These are phyloP conservation scores for Aegilops bicornis DNA, from an alignment of 176 grass and related monocot genomes.

Conservation along the genomic window DNA sequence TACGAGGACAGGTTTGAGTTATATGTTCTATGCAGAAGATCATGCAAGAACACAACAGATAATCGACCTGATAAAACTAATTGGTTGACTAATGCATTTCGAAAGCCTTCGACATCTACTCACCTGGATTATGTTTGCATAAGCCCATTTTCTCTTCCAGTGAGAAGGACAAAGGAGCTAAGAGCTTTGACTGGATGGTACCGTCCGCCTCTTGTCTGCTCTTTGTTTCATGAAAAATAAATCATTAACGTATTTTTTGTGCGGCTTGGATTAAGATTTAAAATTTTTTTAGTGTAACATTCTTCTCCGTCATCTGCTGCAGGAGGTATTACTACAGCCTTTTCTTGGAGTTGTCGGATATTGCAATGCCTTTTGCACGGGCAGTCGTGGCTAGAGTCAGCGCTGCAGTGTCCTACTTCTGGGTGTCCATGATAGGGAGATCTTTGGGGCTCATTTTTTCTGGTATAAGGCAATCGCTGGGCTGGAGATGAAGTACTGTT, in stretches of 20 bases:
- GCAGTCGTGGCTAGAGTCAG: conserved; percentile 58
- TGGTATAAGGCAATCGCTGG: conserved; percentile 77
- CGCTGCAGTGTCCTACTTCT: conserved; percentile 77
- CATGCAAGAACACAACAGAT: conserved; percentile 35
- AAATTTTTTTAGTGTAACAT: neutral
- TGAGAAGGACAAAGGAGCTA: conserved; percentile 85
- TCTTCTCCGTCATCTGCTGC: conserved; percentile 20
- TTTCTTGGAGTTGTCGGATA: conserved; percentile 84
- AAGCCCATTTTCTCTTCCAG: conserved; percentile 73
- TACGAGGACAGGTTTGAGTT: conserved; percentile 88
- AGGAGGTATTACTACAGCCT: conserved; percentile 98
- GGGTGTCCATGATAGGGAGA: conserved; percentile 92
- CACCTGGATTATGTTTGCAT: conserved; percentile 55
- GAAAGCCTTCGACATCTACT: conserved; percentile 37
- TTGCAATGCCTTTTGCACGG: conserved; percentile 66
- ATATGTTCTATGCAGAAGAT: conserved; percentile 61
- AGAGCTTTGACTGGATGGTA: conserved; percentile 89
- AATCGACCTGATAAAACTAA: conserved; percentile 41
- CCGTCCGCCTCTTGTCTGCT: neutral
- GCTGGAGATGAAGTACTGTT: conserved; percentile 64
- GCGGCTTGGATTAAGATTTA: neutral
- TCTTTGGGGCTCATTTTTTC: conserved; percentile 91
- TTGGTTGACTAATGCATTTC: conserved; percentile 64
- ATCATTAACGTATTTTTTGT: neutral
- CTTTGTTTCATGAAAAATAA: neutral